These are phyloP conservation scores for Jatropha curcas DNA, from an alignment of 345 rosid species.

Conservation along the genomic window DNA sequence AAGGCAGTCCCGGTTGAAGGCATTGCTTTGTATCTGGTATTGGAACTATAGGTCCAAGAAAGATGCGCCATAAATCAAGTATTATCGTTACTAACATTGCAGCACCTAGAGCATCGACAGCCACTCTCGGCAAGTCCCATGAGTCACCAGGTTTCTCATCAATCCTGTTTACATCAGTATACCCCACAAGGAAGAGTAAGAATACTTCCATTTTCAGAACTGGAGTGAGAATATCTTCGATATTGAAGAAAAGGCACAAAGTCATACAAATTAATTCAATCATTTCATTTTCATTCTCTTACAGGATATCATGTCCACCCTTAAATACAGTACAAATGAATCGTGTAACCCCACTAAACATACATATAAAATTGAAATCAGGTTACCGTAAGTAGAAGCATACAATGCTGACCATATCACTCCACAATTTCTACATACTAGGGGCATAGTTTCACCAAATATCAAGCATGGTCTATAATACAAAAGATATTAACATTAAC, in stretches of 20 bases:
- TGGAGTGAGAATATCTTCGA: neutral
- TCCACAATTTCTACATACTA: neutral
- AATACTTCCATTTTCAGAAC: neutral
- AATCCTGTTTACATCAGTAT: constrained; percentile 49
- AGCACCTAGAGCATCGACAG: constrained; percentile 90
- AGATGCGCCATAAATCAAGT: constrained; percentile 92
- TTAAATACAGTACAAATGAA: neutral
- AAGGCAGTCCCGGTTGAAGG: constrained; percentile 71
- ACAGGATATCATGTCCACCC: neutral
- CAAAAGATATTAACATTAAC: neutral
- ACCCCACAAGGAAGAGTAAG: neutral
- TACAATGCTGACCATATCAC: neutral
- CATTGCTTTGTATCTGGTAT: constrained; percentile 54
- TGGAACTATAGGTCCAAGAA: constrained; percentile 85
- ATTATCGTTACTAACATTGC: constrained; percentile 96
- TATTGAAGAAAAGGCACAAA: neutral
- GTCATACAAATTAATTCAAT: neutral
- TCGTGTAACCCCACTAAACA: neutral
- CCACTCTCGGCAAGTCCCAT: constrained; percentile 86
- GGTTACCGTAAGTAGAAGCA: neutral
- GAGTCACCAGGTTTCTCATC: constrained; percentile 80
- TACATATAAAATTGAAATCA: neutral
- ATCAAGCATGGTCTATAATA: constrained; percentile 1
- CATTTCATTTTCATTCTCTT: neutral
- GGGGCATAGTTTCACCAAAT: neutral